Evolutionary conservation across 495 filamentous ascomycete genomes (phyloP).

Genomic region (Chlorociboria aeruginascens): DNA sequence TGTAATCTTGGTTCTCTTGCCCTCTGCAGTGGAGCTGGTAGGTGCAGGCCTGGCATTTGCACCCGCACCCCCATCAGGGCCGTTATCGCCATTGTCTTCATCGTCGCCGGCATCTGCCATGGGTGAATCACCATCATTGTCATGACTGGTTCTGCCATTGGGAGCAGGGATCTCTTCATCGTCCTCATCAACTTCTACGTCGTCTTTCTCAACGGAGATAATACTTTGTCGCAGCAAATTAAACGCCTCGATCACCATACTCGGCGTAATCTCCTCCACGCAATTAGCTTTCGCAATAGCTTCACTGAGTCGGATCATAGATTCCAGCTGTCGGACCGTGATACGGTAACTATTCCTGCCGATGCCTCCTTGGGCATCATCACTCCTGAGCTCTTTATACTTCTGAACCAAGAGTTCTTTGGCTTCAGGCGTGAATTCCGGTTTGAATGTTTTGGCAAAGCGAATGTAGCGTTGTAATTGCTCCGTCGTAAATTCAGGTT

Average conservation of each 20-base stretch:
- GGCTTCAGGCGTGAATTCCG: conserved; percentile 82
- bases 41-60: conserved; percentile 15
- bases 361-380: conserved; percentile 89
- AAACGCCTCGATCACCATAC: conserved; percentile 83
- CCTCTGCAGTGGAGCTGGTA: conserved; percentile 15
- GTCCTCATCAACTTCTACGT: conserved; percentile 89
- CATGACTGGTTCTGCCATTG: conserved; percentile 24
- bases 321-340: conserved; percentile 91
- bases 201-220: conserved; percentile 95
- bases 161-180: conserved; percentile 37
- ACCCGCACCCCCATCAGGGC: conserved; percentile 22
- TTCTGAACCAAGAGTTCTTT: conserved; percentile 75
- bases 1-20: conserved; percentile 73
- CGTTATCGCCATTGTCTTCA: conserved; percentile 29
- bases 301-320: conserved; percentile 85
- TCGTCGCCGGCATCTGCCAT: conserved; percentile 49
- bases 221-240: conserved; percentile 85
- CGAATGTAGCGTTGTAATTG: conserved; percentile 96
- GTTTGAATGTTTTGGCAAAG: conserved; percentile 88
- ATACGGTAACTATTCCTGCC: conserved; percentile 92
- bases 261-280: conserved; percentile 75
- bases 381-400: conserved; percentile 90
- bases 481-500: conserved; percentile 90
- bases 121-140: conserved; percentile 55
- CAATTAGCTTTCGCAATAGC: conserved; percentile 96